Evolutionary conservation across 75 land plant genomes (phyloP), one percentile per base, ranked within the genome.

Genomic region (Pinus albicaulis): DNA sequence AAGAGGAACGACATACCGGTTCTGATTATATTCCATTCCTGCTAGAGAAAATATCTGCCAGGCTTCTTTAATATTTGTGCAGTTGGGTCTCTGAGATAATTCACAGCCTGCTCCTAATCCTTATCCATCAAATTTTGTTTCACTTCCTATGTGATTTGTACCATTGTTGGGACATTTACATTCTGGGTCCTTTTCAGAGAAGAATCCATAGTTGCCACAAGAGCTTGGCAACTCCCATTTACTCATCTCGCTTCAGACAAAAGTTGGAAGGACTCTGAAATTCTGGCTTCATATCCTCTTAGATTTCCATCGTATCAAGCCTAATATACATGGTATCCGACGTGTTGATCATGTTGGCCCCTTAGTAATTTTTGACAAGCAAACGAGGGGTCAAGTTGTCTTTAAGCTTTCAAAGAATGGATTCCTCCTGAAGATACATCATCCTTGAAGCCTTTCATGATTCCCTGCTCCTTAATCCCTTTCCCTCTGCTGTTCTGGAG

Each of bases 261-360:
- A 13, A 24, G 7, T 36, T 36, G 38, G 38, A 36, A 36, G 38
- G 1, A 3, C 74, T 53, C 24, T 15, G 13, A 5, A n/a, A 25
- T 4, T 12, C 74, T 55, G 22, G 56, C 36, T n/a, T 3, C 55
- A 72, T 72, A 72, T 24, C 26, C 74, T 48, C 56, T 44, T 55
- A 72, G 53, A 72, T 72, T 72, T 20, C 74, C 74, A 20, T 72
- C 74, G 7, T 44, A 44, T n/a, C n/a, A n/a, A n/a, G n/a, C n/a
- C n/a, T n/a, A n/a, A n/a, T n/a, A n/a, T n/a, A n/a, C n/a, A n/a
- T n/a, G n/a, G n/a, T n/a, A n/a, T n/a, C n/a, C n/a, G n/a, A n/a
- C n/a, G n/a, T n/a, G n/a, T n/a, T n/a, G n/a, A n/a, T n/a, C n/a
- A n/a, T n/a, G n/a, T n/a, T n/a, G n/a, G n/a, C n/a, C n/a, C n/a